Evolutionary conservation across 257 asterid species (phyloP).

Genomic region (Capsicum pubescens): DNA sequence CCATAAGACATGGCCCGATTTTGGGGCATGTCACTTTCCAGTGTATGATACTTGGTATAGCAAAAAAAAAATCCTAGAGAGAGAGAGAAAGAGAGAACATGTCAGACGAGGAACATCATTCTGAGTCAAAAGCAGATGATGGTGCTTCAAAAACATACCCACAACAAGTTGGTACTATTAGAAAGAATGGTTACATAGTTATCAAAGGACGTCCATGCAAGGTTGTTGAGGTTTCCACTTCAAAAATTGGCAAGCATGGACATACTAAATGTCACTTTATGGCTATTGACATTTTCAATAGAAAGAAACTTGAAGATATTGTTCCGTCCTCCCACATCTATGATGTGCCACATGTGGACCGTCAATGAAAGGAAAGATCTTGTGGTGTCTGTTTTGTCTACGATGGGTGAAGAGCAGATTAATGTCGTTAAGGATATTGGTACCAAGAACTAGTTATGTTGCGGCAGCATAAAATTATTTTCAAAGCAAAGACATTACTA

Average conservation of each 20-base stretch:
- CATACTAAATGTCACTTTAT: slow-evolving; percentile 65
- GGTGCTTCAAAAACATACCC: slow-evolving; percentile 84
- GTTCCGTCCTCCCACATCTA: slow-evolving; percentile 60
- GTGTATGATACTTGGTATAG: background rate
- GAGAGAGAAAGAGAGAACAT: slow-evolving; percentile 41
- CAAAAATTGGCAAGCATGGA: slow-evolving; percentile 64
- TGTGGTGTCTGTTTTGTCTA: slow-evolving; percentile 64
- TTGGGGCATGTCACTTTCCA: no score
- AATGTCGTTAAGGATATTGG: slow-evolving; percentile 68
- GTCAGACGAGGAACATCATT: slow-evolving; percentile 90
- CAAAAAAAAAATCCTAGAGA: background rate
- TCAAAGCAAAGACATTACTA: slow-evolving; percentile 21
- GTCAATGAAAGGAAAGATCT: slow-evolving; percentile 76
- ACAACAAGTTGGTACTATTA: slow-evolving; percentile 86
- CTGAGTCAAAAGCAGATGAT: slow-evolving; percentile 77
- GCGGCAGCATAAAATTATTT: background rate
- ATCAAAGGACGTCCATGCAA: slow-evolving; percentile 84
- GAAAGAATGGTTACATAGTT: slow-evolving; percentile 75
- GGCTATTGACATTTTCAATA: slow-evolving; percentile 57
- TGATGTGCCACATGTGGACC: slow-evolving; percentile 62
- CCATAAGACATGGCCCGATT: no score
- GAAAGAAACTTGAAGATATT: slow-evolving; percentile 59
- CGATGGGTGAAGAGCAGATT: slow-evolving; percentile 88
- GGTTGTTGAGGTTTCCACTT: slow-evolving; percentile 71
- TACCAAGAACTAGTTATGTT: slow-evolving; percentile 42